Evolutionary conservation across 2,329 filamentous ascomycete genomes (phyloP).

Genomic region (Aspergillus aculeatinus): DNA sequence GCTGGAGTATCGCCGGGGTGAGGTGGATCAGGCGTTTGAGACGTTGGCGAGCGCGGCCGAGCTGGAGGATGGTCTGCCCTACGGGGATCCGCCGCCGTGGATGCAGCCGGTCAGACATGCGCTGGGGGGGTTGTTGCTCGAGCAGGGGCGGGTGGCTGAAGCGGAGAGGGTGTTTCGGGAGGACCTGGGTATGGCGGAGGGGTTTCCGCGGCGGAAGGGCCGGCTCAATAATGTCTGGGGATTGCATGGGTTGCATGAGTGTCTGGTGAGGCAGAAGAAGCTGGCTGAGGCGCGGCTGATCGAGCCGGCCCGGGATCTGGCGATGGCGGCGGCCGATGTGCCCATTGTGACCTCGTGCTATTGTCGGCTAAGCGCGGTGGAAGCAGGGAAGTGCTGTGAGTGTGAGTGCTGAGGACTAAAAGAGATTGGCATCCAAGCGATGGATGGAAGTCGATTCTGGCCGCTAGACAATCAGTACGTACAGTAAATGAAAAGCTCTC

Average conservation of each 20-base stretch:
- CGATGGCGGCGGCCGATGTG: conserved; percentile 1
- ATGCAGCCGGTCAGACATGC: conserved; percentile 72
- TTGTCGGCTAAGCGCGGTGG: not conserved
- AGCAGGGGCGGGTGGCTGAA: conserved; percentile 59
- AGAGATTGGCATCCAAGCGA: no score
- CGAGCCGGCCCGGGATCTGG: not conserved
- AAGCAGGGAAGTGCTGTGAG: not conserved
- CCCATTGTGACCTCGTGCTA: conserved; percentile 1
- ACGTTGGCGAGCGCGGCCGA: conserved; percentile 57
- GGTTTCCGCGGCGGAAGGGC: conserved; percentile 60
- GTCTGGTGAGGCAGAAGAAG: not conserved
- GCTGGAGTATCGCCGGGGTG: conserved; percentile 63
- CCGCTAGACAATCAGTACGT: no score
- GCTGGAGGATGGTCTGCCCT: conserved; percentile 63
- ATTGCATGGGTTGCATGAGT: conserved; percentile 4
- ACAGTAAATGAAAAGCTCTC: no score
- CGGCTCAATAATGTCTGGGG: conserved; percentile 4
- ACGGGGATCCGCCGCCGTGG: conserved; percentile 74
- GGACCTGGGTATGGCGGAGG: conserved; percentile 58
- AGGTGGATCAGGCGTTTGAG: conserved; percentile 58
- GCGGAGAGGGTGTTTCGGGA: conserved; percentile 58
- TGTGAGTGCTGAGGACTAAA: not conserved
- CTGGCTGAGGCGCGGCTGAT: not conserved
- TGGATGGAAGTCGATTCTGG: no score
- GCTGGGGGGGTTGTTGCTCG: conserved; percentile 65